A percentile compares a stretch with the other conserved stretches of the same genome.
Conservation (phyloP, 1,284 basidiomycete genomes). For the Cryptococcus hybrid region DNA sequence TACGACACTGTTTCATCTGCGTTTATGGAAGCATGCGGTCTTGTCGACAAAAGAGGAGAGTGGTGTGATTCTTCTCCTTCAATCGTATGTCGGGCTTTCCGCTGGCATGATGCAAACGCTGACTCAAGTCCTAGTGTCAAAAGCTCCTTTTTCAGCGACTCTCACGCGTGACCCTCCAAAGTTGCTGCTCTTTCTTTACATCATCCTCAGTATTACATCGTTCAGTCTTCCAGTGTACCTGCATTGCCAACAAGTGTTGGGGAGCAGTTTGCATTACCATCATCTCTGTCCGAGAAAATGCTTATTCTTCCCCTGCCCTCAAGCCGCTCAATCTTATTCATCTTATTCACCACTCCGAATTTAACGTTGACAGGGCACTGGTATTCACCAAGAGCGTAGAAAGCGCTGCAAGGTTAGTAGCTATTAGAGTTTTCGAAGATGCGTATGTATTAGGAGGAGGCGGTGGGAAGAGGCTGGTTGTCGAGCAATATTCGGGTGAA, state of each 20-base stretch:
- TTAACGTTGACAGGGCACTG: conserved; percentile 56
- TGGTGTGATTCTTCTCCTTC: conserved; percentile 10
- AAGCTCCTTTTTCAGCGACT: conserved; percentile 95
- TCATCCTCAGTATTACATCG: conserved; percentile 84
- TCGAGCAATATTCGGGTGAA: conserved; percentile 83
- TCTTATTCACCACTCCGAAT: conserved; percentile 60
- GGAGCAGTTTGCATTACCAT: conserved; percentile 77
- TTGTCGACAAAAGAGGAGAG: conserved; percentile 23
- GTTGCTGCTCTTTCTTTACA: conserved; percentile 77
- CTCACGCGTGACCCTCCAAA: conserved; percentile 82
- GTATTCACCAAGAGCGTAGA: conserved; percentile 97
- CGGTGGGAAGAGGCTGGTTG: conserved; percentile 50
- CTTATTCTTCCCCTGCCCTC: conserved; percentile 71
- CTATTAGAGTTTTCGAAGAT: conserved; percentile 80
- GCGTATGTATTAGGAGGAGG: conserved; percentile 46
- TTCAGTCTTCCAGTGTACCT: conserved; percentile 55
- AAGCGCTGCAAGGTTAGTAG: conserved; percentile 77
- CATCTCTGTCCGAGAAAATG: conserved; percentile 78
- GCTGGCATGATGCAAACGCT: neutral
- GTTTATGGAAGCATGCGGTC: conserved; percentile 44
- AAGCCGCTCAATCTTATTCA: conserved; percentile 91
- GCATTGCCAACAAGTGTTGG: conserved; percentile 46
- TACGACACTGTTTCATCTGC: conserved; percentile 53
- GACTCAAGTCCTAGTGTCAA: conserved; percentile 65
- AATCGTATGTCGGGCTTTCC: conserved; percentile 4